Evolutionary conservation across 805 yeast genomes (phyloP).

Genomic region (Wickerhamiella alocasiicola): DNA sequence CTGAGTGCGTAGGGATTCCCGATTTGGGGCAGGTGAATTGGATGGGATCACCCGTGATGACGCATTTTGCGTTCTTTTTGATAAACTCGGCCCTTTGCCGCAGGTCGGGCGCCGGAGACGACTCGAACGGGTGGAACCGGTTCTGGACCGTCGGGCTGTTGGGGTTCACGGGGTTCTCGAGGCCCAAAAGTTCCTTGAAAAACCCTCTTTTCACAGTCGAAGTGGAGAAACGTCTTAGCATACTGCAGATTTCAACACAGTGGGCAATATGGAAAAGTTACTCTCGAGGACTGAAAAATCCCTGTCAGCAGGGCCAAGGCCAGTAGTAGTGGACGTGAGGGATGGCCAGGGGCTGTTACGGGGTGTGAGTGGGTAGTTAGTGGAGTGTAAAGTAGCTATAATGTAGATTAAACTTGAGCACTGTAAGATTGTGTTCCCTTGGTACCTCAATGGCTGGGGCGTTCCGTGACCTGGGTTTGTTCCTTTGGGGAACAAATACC

Average conservation of each 20-base stretch:
- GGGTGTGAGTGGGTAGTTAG: too few relatives aligned
- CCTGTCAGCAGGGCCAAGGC: too few relatives aligned
- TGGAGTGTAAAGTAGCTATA: too few relatives aligned
- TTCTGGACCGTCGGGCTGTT: conserved; percentile 50
- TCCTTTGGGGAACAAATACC: too few relatives aligned
- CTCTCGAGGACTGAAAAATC: too few relatives aligned
- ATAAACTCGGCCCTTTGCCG: conserved; percentile 87
- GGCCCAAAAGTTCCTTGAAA: conserved; percentile 20
- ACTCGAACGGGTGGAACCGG: conserved; percentile 81
- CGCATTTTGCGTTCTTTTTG: conserved; percentile 77
- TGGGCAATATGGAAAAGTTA: not conserved
- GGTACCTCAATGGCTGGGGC: too few relatives aligned
- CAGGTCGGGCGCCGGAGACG: conserved; percentile 76
- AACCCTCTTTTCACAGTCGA: conserved; percentile 15
- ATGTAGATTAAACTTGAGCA: too few relatives aligned
- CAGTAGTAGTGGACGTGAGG: too few relatives aligned
- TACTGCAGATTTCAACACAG: too few relatives aligned
- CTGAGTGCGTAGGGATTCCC: conserved; percentile 94
- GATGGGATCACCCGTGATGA: conserved; percentile 71
- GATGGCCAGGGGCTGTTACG: too few relatives aligned
- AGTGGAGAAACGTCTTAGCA: conserved; percentile 9
- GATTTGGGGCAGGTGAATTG: conserved; percentile 82
- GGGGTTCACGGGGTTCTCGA: conserved; percentile 16
- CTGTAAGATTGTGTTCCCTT: too few relatives aligned
- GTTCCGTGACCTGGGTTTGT: too few relatives aligned